Evolutionary conservation across 106 monocot genomes (phyloP).

Genomic region (Narthecium ossifragum): DNA sequence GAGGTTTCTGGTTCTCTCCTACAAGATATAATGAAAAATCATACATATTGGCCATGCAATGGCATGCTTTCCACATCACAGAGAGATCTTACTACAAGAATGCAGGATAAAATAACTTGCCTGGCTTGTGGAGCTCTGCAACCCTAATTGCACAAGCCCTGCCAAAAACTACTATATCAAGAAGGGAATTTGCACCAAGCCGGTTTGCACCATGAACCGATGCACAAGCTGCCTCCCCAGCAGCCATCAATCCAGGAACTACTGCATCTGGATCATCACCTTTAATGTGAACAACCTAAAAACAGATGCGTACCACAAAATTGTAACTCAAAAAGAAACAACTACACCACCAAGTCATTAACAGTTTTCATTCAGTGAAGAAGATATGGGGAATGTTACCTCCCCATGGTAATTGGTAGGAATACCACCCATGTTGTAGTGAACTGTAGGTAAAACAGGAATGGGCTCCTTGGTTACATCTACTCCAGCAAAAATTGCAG

Average conservation of each 20-base stretch:
- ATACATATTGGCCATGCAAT: background rate
- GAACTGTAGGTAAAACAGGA: constrained; percentile 95
- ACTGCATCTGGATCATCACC: constrained; percentile 77
- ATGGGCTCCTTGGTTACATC: constrained; percentile 99
- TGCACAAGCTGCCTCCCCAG: constrained; percentile 97
- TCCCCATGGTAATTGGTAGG: constrained; percentile 96
- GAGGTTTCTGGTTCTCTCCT: constrained; percentile 84
- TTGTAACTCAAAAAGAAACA: too few species aligned
- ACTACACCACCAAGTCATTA: background rate
- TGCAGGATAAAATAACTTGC: constrained; percentile 22
- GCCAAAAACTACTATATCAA: constrained; percentile 97
- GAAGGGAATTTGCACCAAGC: constrained; percentile 95
- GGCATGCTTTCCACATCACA: background rate
- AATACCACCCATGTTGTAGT: constrained; percentile 99
- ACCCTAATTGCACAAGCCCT: constrained; percentile 97
- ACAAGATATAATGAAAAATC: background rate
- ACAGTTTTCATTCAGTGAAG: too few species aligned
- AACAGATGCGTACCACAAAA: too few species aligned
- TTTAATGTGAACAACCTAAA: constrained; percentile 67
- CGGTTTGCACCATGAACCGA: constrained; percentile 99
- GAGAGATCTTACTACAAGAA: too few species aligned
- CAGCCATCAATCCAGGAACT: constrained; percentile 91
- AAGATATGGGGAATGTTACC: constrained; percentile 28
- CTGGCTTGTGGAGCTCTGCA: constrained; percentile 81
- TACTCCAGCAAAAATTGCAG: constrained; percentile 99